Base-by-base conservation (phyloP, 2,329 filamentous ascomycete species). In the Rutstroemia sp. region DNA sequence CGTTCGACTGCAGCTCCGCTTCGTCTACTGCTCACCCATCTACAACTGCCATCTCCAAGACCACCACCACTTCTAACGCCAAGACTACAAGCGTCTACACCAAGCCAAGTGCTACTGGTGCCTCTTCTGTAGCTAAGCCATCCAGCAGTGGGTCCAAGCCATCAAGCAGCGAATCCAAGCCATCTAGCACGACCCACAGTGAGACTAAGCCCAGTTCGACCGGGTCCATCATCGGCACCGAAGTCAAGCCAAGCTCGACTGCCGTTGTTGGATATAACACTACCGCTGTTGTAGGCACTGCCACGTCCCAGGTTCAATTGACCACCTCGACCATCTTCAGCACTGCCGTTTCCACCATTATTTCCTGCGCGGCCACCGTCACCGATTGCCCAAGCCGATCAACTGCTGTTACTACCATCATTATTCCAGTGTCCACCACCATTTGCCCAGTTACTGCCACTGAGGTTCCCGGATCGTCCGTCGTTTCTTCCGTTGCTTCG, bases 1-100 rank as follows among this genome's bases (percentile, higher is more conserved):
- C 76, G 64, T 95, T 92, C 73, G 82, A 91, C 75, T 95, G 89
- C 75, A 74, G 65, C 50, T 60, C 63, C 56, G 64, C 64, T 54
- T 60, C 62, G 19, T 62, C 58, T 46, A 64, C 62, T 44, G 46
- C 30, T 30, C 53, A 55, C 25, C 40, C 64, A 36, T 58, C 61
- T 16, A 54, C 59, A 23, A 59, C 64, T 30, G 39, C 39, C 10
- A 14, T 19, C 19, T 42, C 39, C 45, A 52, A 23, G n/a, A 54
- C 51, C 25, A 23, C 36, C 16, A 23, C 27, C 1, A 21, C 48
- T 45, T 40, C 40, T 17, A 47, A 30, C 30, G 42, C 14, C 25
- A 50, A 42, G 39, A 42, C 39, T 19, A 42, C n/a, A 2, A 17
- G 14, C 19, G 39, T 19, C 39, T 34, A 14, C 44, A 53, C 30